phyloP scores from a whole-genome alignment of 2,329 filamentous ascomycete genomes.

The Cladosporium velox region DNA sequence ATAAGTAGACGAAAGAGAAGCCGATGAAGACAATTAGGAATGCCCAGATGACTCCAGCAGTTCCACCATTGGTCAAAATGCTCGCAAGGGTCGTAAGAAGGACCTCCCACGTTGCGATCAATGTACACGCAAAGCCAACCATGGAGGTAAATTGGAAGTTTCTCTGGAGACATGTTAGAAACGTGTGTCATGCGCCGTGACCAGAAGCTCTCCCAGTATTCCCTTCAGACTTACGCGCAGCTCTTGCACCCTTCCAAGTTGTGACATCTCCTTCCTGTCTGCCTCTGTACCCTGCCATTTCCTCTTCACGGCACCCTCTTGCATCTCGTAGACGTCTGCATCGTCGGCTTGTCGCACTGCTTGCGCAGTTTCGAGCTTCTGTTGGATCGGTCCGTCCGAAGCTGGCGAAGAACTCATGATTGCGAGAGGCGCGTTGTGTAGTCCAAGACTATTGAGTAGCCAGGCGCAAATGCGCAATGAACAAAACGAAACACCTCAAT shows the following conservation, averaged over 20 bases:
- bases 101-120: slow-evolving; percentile 33
- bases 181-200: neutral
- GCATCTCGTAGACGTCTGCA: slow-evolving; percentile 25
- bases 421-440: neutral
- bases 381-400: slow-evolving; percentile 2
- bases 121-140: slow-evolving; percentile 30
- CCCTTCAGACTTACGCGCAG: slow-evolving; percentile 20
- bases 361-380: slow-evolving; percentile 14
- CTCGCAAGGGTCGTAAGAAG: slow-evolving; percentile 22
- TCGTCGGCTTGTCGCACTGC: slow-evolving; percentile 21
- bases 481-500: neutral
- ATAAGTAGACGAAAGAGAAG: slow-evolving; percentile 45
- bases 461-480: slow-evolving; percentile 14
- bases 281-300: slow-evolving; percentile 29
- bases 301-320: slow-evolving; percentile 26
- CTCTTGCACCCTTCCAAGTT: slow-evolving; percentile 29
- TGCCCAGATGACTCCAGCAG: slow-evolving; percentile 39
- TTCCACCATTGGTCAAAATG: slow-evolving; percentile 28
- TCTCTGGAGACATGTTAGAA: slow-evolving; percentile 24
- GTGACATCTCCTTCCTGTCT: slow-evolving; percentile 29
- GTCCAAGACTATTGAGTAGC: neutral
- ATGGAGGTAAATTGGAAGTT: slow-evolving; percentile 34
- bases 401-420: slow-evolving; percentile 6
- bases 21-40: slow-evolving; percentile 40
- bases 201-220: no score